These are phyloP conservation scores for Scenedesmus sp. DNA, from an alignment of 163 green algal genomes.

Conservation along the genomic window DNA sequence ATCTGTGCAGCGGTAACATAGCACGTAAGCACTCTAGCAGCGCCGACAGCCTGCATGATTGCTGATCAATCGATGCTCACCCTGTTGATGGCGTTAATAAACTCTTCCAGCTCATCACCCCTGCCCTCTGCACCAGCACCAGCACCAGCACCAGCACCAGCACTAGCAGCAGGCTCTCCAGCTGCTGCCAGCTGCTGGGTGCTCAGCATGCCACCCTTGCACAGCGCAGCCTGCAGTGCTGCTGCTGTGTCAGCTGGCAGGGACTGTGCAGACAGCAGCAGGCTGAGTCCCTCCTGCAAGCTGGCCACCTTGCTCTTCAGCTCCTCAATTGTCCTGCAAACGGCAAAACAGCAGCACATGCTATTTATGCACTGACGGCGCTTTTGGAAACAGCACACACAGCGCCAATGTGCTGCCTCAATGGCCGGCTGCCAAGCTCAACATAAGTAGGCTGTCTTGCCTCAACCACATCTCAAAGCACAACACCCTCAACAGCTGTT, in stretches of 20 bases:
- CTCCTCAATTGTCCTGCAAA: conserved; percentile 6
- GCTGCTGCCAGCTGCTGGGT: background rate
- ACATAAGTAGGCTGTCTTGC: background rate
- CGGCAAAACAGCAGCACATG: background rate
- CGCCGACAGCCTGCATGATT: no score
- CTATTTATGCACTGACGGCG: background rate
- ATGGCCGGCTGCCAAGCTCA: background rate
- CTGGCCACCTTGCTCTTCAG: background rate
- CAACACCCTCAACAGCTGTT: background rate
- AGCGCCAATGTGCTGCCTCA: background rate
- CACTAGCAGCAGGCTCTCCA: background rate
- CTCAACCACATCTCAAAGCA: background rate
- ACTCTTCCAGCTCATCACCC: conserved; percentile 14
- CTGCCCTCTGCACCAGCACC: background rate
- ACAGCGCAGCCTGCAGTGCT: background rate
- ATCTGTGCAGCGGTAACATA: no score
- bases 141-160: background rate
- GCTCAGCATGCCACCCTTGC: background rate
- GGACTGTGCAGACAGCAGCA: background rate
- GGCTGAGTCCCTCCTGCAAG: background rate
- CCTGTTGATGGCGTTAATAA: conserved; percentile 24
- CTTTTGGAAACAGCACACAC: background rate
- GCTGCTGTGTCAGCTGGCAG: conserved; percentile 1
- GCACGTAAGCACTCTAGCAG: no score
- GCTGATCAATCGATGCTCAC: background rate